phyloP scores from a whole-genome alignment of 2,329 filamentous ascomycete species.

The Botrytis aclada region DNA sequence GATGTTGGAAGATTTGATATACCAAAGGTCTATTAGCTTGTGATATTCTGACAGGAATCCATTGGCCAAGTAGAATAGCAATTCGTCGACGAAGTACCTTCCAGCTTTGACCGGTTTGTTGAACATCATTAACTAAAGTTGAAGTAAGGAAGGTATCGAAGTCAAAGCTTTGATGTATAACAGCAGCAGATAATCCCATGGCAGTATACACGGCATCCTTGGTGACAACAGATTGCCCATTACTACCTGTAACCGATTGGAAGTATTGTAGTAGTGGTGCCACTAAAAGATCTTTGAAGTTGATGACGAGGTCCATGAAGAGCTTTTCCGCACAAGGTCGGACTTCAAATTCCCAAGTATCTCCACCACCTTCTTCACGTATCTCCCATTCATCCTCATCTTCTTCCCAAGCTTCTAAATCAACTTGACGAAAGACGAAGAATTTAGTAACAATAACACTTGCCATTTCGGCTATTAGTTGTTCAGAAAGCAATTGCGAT shows the following conservation, averaged over 20 bases:
- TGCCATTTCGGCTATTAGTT: slow-evolving; percentile 77
- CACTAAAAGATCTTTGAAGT: slow-evolving; percentile 80
- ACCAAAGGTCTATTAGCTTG: slow-evolving; percentile 67
- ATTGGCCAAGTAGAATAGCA: slow-evolving; percentile 84
- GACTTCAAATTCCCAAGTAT: slow-evolving; percentile 89
- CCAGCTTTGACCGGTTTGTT: slow-evolving; percentile 58
- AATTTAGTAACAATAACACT: slow-evolving; percentile 82
- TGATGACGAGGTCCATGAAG: slow-evolving; percentile 84
- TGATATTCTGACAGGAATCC: slow-evolving; percentile 76
- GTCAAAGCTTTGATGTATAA: slow-evolving; percentile 71
- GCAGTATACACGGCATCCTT: slow-evolving; percentile 96
- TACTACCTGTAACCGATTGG: slow-evolving; percentile 66
- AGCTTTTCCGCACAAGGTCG: slow-evolving; percentile 90
- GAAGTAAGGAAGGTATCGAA: slow-evolving; percentile 77
- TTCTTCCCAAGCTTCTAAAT: slow-evolving; percentile 89
- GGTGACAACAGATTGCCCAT: slow-evolving; percentile 63
- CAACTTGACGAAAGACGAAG: slow-evolving; percentile 80
- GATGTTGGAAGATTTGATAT: slow-evolving; percentile 85
- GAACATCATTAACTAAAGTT: slow-evolving; percentile 75
- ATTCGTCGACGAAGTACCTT: slow-evolving; percentile 85
- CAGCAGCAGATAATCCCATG: slow-evolving; percentile 78
- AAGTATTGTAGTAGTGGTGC: slow-evolving; percentile 82
- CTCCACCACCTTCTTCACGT: slow-evolving; percentile 77
- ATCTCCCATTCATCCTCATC: slow-evolving; percentile 96
- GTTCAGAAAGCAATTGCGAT: slow-evolving; percentile 68